Evolutionary conservation across 1,139 yeast species (phyloP), one percentile per base, ranked within the genome.

Genomic region (Casaregolazyma suthepensis): DNA sequence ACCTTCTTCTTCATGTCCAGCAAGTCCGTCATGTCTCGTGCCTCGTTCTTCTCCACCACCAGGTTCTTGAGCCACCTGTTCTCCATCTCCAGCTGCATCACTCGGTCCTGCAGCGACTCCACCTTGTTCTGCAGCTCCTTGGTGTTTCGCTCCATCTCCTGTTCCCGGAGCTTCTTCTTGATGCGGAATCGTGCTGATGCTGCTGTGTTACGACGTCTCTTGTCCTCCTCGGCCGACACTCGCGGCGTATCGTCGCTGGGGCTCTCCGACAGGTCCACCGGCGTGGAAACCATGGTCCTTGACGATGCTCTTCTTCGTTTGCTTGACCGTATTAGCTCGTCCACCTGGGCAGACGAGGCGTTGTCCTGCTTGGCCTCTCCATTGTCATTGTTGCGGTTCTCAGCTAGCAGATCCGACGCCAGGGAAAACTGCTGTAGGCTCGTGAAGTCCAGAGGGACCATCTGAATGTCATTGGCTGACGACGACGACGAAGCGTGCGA

Each of bases 121-220:
- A 87, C 82, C 61, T 80, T 68, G 37, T 85, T 87, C 60, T 79
- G 80, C 57, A 89, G 75, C 54, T 80, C 83, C 61, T 76, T 75
- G 18, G 88, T 75, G 54, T 79, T 80, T 46, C 76, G 75, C 69
- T 88, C 96, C 84, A 88, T 81, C 67, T 88, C 91, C 67, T 84
- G 89, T 68, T 89, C 96, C 65, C 87, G 84, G 68, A 83, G 63
- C 74, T 87, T 89, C 77, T 85, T 87, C 75, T 85, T 87, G 63
- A 85, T 81, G 59, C 95, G 75, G 74, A 87, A 85, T 56, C 94
- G 73, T 1, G 93, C 93, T 48, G 86, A 80, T 1, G 95, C 95
- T 0, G 90, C 91, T 0, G 93, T 85, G 70, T 85, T 86, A 59
- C 91, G 76, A 50, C 86, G 76, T 51, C 90, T 77, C 67, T 86